Conservation (phyloP, 2,329 filamentous ascomycete genomes). For the Talaromyces sp. region DNA sequence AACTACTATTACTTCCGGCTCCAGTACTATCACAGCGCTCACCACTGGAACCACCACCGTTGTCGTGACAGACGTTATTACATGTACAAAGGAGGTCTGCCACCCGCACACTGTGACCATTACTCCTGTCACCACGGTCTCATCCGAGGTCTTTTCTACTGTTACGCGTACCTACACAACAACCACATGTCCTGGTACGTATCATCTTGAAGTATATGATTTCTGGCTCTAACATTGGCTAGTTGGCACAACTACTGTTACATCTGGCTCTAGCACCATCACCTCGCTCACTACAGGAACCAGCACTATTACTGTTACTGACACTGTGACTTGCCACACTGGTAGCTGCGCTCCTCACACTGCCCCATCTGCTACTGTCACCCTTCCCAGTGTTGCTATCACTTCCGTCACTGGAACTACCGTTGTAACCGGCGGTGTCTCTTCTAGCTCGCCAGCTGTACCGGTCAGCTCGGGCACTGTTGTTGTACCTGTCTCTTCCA, state of each 20-base stretch:
- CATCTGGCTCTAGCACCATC: constrained; percentile 12
- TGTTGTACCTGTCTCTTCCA: neutral
- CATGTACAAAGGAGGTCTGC: constrained; percentile 15
- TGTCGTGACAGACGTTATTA: constrained; percentile 13
- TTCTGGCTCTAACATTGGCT: neutral
- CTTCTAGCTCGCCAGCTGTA: neutral
- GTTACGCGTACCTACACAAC: constrained; percentile 18
- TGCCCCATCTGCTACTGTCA: constrained; percentile 1
- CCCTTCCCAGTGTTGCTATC: neutral
- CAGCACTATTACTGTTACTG: constrained; percentile 10
- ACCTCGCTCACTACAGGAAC: constrained; percentile 16
- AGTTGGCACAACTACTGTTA: constrained; percentile 17
- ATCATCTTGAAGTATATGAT: neutral
- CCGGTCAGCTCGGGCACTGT: neutral
- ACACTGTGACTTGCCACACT: constrained; percentile 18
- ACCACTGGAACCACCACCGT: constrained; percentile 14
- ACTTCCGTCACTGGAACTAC: neutral
- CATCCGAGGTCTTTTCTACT: constrained; percentile 4
- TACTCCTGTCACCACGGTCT: constrained; percentile 5
- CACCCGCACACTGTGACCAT: constrained; percentile 10
- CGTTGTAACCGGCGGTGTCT: neutral
- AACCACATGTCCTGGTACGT: constrained; percentile 19
- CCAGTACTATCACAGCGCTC: constrained; percentile 13
- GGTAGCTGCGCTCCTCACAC: constrained; percentile 13
- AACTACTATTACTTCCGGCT: constrained; percentile 14